Evolutionary conservation across 768 basidiomycete genomes (phyloP), one percentile per base, ranked within the genome.

Genomic region (Leccinum rimulosum): DNA sequence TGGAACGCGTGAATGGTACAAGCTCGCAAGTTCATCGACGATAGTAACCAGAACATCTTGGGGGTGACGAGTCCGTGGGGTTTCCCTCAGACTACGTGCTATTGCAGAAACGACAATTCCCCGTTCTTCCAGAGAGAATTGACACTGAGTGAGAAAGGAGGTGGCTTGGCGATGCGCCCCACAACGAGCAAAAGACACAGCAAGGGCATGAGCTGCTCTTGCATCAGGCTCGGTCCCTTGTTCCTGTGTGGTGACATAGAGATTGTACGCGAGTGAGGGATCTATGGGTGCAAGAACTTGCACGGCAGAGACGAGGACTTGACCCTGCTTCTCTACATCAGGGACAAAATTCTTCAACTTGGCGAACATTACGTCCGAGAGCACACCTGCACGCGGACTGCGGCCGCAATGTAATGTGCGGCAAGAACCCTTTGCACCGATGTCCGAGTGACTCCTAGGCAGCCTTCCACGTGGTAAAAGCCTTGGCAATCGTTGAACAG

Each of bases 21-120:
- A 57, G 2, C 64, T 66, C 48, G 59, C 61, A 38, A 85, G 65
- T 6, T 66, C 66, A n/a, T 75, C 59, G 11, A 69, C 73, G 27
- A 85, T 52, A 5, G 68, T 61, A 25, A 65, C 58, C n/a, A 75
- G 74, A 28, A 76, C 64, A 5, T 54, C 52, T 6, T 71, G 55
- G 15, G 75, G 66, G 2, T 77, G 63, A 52, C 64, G 70, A 52
- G 68, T 65, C 38, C 61, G 69, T 33, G 76, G 69, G 43, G 74
- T 73, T 15, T 65, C 55, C 52, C 75, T 75, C 47, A 83, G 71
- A 14, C 67, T 64, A 10, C 71, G 69, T 22, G 82, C 73, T 31
- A 83, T 70, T 6, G 72, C 64, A 15, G 70, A 66, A 27, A 84
- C 52, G 6, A 84, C 59, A 33, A 73, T 66, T 45, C 79, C 77